phyloP scores from a whole-genome alignment of 169 alveolate genomes.

The Blepharisma undulans region DNA sequence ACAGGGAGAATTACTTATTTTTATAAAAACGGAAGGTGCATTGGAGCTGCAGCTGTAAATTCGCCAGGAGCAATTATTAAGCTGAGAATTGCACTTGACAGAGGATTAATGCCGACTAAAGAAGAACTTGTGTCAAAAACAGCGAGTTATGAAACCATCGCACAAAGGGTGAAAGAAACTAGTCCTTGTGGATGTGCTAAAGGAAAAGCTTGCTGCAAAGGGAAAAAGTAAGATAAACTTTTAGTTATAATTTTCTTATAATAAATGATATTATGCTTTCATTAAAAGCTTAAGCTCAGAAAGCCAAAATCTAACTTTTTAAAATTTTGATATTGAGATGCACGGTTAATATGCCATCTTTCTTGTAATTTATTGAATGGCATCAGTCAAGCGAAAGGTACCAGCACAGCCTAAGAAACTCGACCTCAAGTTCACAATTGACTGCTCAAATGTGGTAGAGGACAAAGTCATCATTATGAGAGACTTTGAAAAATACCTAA shows the following conservation, averaged over 20 bases:
- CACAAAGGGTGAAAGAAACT: not conserved
- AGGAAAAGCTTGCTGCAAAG: not conserved
- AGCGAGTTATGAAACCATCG: not conserved
- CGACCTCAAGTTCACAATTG: constrained; percentile 51
- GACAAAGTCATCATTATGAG: constrained; percentile 91
- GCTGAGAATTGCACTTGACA: constrained; percentile 21
- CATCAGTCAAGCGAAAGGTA: constrained; percentile 23
- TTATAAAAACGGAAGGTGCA: constrained; percentile 25
- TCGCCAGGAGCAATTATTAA: constrained; percentile 28
- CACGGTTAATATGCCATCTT: not conserved
- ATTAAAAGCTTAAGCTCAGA: not conserved
- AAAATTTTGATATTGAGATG: not conserved
- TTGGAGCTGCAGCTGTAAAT: constrained; percentile 26
- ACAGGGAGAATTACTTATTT: constrained; percentile 37
- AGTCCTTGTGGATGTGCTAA: constrained; percentile 7
- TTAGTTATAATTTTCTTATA: not conserved
- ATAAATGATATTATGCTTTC: not conserved
- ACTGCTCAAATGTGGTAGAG: constrained; percentile 93
- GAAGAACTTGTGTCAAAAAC: not conserved
- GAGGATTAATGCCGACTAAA: constrained; percentile 29
- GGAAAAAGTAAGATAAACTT: not conserved
- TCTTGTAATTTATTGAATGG: constrained; percentile 19
- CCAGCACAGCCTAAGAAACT: constrained; percentile 21
- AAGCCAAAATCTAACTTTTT: too few relatives aligned
- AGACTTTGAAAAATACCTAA: constrained; percentile 93